Percentiles rank a stretch among this genome's conserved stretches.
Conservation (phyloP, 768 basidiomycete genomes). For the Sarcomyxa edulis region DNA sequence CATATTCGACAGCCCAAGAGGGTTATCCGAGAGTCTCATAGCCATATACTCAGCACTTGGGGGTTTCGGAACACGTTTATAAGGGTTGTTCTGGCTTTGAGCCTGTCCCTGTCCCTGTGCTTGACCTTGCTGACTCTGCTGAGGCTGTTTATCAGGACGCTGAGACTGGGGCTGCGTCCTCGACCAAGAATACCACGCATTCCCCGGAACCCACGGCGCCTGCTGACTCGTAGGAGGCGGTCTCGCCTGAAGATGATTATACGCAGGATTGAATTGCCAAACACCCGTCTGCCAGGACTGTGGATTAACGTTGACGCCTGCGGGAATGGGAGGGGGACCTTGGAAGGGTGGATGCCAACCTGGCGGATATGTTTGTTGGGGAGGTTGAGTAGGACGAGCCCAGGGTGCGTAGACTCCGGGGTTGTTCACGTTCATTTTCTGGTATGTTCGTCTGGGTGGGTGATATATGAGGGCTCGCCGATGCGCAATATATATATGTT, state of each 20-base stretch:
- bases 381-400: too few relatives aligned
- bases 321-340: constrained; percentile 55
- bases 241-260: constrained; percentile 23
- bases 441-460: too few relatives aligned
- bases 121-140: constrained; percentile 16
- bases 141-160: constrained; percentile 14
- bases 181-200: constrained; percentile 27
- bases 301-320: constrained; percentile 35
- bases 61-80: constrained; percentile 56
- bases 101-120: constrained; percentile 19
- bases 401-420: too few relatives aligned
- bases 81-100: constrained; percentile 43
- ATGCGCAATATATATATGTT: too few relatives aligned
- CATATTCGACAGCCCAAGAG: constrained; percentile 62
- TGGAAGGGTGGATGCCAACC: constrained; percentile 28
- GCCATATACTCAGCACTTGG: constrained; percentile 65
- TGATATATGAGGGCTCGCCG: too few relatives aligned
- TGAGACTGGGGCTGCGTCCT: constrained; percentile 3
- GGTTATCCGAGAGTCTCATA: constrained; percentile 53
- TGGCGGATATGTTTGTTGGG: constrained; percentile 4
- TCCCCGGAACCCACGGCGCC: constrained; percentile 33
- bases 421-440: too few relatives aligned
- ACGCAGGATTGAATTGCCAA: constrained; percentile 48
- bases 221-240: constrained; percentile 13
- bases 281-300: constrained; percentile 48